Evolutionary conservation across 495 filamentous ascomycete genomes (phyloP).

Genomic region (Penicillium verhagenii): DNA sequence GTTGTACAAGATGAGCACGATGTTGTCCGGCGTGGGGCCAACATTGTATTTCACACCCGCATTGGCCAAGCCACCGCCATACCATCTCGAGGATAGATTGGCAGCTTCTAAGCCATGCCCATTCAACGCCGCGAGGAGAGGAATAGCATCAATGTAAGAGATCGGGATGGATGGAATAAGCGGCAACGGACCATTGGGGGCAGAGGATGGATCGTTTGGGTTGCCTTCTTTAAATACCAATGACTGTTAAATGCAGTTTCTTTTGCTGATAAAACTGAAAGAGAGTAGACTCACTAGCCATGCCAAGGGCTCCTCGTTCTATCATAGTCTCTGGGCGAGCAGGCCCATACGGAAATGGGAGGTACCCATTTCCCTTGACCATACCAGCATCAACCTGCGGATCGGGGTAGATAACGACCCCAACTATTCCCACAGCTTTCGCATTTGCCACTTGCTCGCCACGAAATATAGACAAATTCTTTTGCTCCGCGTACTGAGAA

Average conservation of each 20-base stretch:
- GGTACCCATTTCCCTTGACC: conserved; percentile 76
- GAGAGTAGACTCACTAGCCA: no score
- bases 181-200: conserved; percentile 64
- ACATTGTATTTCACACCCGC: conserved; percentile 89
- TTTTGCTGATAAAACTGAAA: no score
- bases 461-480: no score
- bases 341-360: conserved; percentile 82
- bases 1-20: conserved; percentile 80
- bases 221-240: no score
- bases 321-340: no score
- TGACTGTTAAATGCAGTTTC: no score
- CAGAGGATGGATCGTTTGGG: no score
- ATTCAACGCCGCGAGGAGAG: conserved; percentile 83
- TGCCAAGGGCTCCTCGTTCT: no score
- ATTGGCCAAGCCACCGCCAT: conserved; percentile 71
- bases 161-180: conserved; percentile 90
- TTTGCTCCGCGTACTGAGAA: no score
- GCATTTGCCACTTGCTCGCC: conserved; percentile 88
- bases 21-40: conserved; percentile 74
- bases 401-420: conserved; percentile 81
- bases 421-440: conserved; percentile 91
- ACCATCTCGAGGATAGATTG: conserved; percentile 71
- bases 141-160: conserved; percentile 81
- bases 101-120: conserved; percentile 77
- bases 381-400: conserved; percentile 83